phyloP scores from a whole-genome alignment of 306 rosid genomes.

The Citrullus mucosospermus region DNA sequence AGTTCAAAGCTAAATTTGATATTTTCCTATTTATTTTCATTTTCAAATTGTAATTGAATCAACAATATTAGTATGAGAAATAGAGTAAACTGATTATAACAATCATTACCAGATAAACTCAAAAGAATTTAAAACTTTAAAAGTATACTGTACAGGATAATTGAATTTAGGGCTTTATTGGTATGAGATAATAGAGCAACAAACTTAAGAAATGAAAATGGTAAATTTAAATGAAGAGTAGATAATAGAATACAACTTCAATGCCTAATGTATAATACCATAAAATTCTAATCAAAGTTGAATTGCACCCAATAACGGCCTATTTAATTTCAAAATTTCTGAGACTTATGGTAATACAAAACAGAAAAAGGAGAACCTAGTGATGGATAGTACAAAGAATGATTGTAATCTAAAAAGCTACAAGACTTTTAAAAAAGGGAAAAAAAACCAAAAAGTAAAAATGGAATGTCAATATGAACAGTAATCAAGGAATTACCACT shows the following conservation, averaged over 20 bases:
- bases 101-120: neutral
- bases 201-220: neutral
- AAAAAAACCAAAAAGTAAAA: neutral
- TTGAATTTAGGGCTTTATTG: neutral
- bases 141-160: neutral
- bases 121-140: neutral
- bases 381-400: conserved; percentile 41
- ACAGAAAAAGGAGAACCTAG: conserved; percentile 10
- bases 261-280: neutral
- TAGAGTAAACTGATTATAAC: too few species aligned
- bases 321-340: conserved; percentile 9
- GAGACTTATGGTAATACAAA: neutral
- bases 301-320: neutral
- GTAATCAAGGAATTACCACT: conserved; percentile 12
- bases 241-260: neutral
- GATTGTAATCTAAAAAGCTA: conserved; percentile 31
- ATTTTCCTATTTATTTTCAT: too few species aligned
- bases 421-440: conserved; percentile 17
- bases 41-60: too few species aligned
- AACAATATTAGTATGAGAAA: too few species aligned
- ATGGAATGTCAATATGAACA: conserved; percentile 23
- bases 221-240: neutral
- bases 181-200: neutral
- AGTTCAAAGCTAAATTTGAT: too few species aligned
- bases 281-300: neutral